These are phyloP conservation scores for Viola pubescens DNA, from an alignment of 441 rosid genomes.

Conservation along the genomic window DNA sequence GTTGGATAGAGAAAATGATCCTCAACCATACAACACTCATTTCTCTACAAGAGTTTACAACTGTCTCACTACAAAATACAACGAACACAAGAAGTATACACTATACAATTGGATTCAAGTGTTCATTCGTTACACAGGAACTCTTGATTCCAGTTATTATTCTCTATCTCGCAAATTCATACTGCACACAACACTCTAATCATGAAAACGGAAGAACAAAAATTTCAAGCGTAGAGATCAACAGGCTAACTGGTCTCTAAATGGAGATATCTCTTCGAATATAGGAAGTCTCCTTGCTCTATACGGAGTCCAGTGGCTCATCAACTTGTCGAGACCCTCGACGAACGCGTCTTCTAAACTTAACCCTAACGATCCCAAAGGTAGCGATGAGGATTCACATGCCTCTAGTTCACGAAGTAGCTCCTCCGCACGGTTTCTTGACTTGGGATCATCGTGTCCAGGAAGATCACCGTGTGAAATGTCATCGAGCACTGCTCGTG, in stretches of 20 bases:
- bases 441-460: constrained; percentile 52
- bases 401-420: constrained; percentile 41
- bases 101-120: neutral
- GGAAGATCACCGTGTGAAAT: constrained; percentile 32
- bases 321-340: constrained; percentile 46
- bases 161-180: neutral
- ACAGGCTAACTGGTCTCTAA: constrained; percentile 56
- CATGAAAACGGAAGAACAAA: neutral
- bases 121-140: neutral
- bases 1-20: too few relatives aligned
- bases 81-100: neutral
- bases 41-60: too few relatives aligned
- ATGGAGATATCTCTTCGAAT: constrained; percentile 69
- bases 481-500: constrained; percentile 35
- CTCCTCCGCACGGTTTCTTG: constrained; percentile 52
- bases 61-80: neutral
- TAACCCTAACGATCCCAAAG: constrained; percentile 24
- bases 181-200: neutral
- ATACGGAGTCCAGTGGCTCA: constrained; percentile 36
- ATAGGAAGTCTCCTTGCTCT: constrained; percentile 78
- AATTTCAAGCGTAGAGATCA: constrained; percentile 10
- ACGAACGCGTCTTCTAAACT: constrained; percentile 33
- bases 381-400: constrained; percentile 10
- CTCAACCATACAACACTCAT: too few relatives aligned
- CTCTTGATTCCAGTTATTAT: neutral